Conservation (phyloP, 78 protist genomes). For the Creolimax fragrantissima region DNA sequence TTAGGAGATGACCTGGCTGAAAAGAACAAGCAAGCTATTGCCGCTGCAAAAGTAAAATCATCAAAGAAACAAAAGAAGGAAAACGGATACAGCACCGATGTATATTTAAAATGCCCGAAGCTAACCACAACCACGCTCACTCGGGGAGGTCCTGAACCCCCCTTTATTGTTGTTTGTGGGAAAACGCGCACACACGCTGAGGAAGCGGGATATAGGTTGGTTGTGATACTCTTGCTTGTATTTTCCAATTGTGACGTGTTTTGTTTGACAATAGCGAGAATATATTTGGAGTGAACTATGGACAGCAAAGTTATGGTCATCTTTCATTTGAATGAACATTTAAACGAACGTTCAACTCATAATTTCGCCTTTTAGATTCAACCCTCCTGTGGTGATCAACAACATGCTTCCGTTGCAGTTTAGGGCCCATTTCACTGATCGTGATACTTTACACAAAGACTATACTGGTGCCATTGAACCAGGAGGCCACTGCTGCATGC, state of each 20-base stretch:
- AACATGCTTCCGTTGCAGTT: slow-evolving; percentile 11
- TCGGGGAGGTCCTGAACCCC: background rate
- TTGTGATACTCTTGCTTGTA: too few relatives aligned
- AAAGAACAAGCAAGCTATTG: too few relatives aligned
- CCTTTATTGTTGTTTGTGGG: background rate
- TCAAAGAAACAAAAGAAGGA: background rate
- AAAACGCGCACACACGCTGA: background rate
- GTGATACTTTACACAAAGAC: background rate
- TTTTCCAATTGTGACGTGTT: too few relatives aligned
- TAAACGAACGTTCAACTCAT: too few relatives aligned
- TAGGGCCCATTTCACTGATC: background rate
- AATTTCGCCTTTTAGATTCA: background rate
- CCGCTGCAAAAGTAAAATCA: background rate
- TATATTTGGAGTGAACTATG: too few relatives aligned
- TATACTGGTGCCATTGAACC: background rate
- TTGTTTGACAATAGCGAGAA: too few relatives aligned
- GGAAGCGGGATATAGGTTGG: background rate
- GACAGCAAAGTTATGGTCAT: too few relatives aligned
- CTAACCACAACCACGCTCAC: background rate
- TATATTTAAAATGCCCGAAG: background rate
- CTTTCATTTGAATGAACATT: too few relatives aligned
- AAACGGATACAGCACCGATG: background rate
- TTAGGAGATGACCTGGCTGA: too few relatives aligned
- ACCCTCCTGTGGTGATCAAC: background rate
- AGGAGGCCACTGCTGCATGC: background rate